Evolutionary conservation across 345 rosid species (phyloP).

Genomic region (Boechera retrofracta): DNA sequence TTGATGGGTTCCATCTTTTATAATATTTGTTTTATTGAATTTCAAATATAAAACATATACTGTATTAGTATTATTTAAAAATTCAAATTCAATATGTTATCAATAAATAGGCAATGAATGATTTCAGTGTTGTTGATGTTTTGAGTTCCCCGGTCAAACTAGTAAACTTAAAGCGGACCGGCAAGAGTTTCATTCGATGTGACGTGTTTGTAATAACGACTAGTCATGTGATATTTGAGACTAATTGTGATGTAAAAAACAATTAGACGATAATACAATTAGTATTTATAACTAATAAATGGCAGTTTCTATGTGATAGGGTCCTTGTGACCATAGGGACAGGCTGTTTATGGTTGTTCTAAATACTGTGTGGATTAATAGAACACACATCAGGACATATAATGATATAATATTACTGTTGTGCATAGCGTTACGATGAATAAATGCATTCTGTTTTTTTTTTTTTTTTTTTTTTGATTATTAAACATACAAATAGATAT

Average conservation of each 20-base stretch:
- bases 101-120: neutral
- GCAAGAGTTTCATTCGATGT: constrained; percentile 22
- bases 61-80: neutral
- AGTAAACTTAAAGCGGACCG: constrained; percentile 24
- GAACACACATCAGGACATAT: neutral
- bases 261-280: neutral
- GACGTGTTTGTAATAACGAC: constrained; percentile 14
- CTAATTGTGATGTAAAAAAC: neutral
- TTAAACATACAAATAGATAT: neutral
- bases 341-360: neutral
- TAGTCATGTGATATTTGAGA: neutral
- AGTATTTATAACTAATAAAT: neutral
- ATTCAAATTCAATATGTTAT: neutral
- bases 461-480: neutral
- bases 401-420: neutral
- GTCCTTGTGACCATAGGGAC: neutral
- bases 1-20: neutral
- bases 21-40: neutral
- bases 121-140: neutral
- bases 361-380: neutral
- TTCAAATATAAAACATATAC: neutral
- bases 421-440: neutral
- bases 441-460: too few species aligned
- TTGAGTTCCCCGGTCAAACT: constrained; percentile 5
- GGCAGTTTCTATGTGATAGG: neutral